Conservation (phyloP, 2,329 filamentous ascomycete species). For the Cercospora sp. region DNA sequence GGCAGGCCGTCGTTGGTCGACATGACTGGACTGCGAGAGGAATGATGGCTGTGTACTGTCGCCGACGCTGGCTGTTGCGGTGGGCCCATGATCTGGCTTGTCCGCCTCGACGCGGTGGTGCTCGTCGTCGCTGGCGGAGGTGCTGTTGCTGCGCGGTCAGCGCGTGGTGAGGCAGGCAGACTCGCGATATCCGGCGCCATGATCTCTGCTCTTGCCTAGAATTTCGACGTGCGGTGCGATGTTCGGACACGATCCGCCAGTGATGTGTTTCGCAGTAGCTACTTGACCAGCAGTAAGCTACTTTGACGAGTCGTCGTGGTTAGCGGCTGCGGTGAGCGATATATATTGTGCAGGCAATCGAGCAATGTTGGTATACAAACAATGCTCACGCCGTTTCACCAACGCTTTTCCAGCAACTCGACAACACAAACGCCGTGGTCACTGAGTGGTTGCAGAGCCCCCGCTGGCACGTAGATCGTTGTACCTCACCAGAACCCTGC, state of each 20-base stretch:
- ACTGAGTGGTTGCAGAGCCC: background rate
- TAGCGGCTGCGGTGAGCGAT: background rate
- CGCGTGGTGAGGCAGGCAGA: background rate
- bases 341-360: background rate
- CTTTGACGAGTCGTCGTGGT: background rate
- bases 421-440: constrained; percentile 1
- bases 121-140: background rate
- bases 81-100: constrained; percentile 27
- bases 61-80: constrained; percentile 33
- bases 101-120: constrained; percentile 25
- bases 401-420: background rate
- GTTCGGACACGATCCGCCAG: background rate
- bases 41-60: constrained; percentile 11
- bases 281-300: background rate
- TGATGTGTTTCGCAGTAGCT: background rate
- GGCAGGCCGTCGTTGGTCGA: constrained; percentile 50
- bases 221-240: background rate
- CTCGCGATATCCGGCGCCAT: constrained; percentile 8
- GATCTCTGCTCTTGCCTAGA: background rate
- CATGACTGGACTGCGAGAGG: constrained; percentile 27
- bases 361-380: background rate
- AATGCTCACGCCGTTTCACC: background rate
- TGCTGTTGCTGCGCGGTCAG: background rate
- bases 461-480: background rate
- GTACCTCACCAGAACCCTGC: constrained; percentile 1